Evolutionary conservation across 176 grass and related monocot genomes (phyloP), one percentile per base, ranked within the genome.

Genomic region (Eragrostis curvula): DNA sequence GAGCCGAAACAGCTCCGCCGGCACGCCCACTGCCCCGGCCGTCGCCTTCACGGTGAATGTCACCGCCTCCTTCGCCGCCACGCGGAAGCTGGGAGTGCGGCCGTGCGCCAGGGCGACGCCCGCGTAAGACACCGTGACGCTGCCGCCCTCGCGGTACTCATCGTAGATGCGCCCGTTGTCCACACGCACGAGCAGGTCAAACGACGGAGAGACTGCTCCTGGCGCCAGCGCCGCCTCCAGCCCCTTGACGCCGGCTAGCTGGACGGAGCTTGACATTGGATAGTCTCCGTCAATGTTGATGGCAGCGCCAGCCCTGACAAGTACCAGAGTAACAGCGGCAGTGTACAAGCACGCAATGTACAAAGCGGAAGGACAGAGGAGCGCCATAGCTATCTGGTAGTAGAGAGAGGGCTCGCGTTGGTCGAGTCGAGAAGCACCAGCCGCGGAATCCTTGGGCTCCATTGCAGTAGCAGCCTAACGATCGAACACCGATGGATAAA

Each of bases 21-120:
- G 71, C 13, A 73, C 71, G 49, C 71, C 71, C 16, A 53, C 16
- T 17, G 25, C 16, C 71, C 12, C 23, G 44, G 3, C 3, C 48
- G 16, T 55, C 1, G 49, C 49, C 3, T 53, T 55, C 71, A 68
- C 36, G 36, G 66, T n/a, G 66, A 68, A 43, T 3, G 18, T 23
- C 23, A 11, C 11, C 15, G 21, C 8, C 29, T 0, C 1, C 58
- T 16, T 20, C 5, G 71, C 36, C 5, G 11, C 11, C 36, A 84
- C 11, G 15, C 58, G 58, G 61, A 75, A 75, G 46, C 16, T 16
- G 11, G 81, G 81, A 0, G 49, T 84, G 48, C 46, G 60, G 16
- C 81, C 71, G 61, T 52, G 62, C 71, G 81, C 81, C 32, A 83
- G 60, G 8, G 71, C 71, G 5, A 84, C 71, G 71, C 81, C 60